phyloP scores from a whole-genome alignment of 2,329 filamentous ascomycete species.

The Trichoderma sp. region DNA sequence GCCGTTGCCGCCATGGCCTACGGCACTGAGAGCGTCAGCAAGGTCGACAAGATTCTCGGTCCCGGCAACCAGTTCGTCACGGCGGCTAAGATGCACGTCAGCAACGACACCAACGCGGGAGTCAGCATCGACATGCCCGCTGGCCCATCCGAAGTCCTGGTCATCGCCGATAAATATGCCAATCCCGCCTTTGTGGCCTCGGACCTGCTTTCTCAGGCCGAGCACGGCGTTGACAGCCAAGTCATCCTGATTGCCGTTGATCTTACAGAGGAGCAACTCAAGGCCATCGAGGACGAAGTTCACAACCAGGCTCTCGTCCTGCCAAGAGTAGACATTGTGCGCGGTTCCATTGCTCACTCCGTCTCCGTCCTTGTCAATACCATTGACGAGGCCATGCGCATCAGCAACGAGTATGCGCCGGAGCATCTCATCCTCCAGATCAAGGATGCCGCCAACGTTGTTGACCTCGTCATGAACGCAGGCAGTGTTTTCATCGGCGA shows the following conservation, averaged over 20 bases:
- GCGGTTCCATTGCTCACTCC: constrained; percentile 85
- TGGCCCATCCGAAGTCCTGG: constrained; percentile 93
- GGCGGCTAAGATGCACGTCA: constrained; percentile 96
- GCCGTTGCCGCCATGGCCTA: constrained; percentile 96
- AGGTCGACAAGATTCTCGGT: constrained; percentile 98
- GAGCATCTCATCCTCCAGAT: constrained; percentile 95
- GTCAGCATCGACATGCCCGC: constrained; percentile 99
- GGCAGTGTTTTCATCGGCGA: constrained; percentile 93
- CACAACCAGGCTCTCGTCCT: constrained; percentile 82
- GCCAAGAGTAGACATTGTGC: constrained; percentile 88
- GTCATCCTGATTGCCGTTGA: constrained; percentile 87
- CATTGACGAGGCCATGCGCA: constrained; percentile 68
- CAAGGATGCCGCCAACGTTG: constrained; percentile 67
- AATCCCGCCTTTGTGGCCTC: constrained; percentile 95
- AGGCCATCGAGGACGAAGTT: constrained; percentile 86
- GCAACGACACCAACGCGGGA: constrained; percentile 92
- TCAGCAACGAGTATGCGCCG: constrained; percentile 93
- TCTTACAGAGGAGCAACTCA: constrained; percentile 67
- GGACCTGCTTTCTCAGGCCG: constrained; percentile 90
- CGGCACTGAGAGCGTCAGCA: constrained; percentile 87
- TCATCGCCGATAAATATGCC: constrained; percentile 81
- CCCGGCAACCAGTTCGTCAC: constrained; percentile 99
- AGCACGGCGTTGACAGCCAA: constrained; percentile 95
- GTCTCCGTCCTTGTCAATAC: constrained; percentile 75
- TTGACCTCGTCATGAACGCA: constrained; percentile 83